phyloP scores from a whole-genome alignment of 23 red algal genomes.

The Gracilariopsis chorda region DNA sequence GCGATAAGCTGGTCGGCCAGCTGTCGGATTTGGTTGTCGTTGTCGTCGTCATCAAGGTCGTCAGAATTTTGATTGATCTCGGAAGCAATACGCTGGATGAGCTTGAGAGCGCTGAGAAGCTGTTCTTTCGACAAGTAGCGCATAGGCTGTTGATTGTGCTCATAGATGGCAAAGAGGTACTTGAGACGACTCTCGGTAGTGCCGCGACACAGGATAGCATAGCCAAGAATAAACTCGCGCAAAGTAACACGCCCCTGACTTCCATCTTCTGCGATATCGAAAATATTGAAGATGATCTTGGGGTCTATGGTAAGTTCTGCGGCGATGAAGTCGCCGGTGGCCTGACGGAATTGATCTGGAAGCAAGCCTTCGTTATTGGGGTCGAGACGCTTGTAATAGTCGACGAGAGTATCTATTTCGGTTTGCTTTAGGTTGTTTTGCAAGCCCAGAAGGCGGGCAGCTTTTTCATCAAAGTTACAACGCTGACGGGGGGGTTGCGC shows the following conservation, averaged over 20 bases:
- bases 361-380: conserved; percentile 50
- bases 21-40: not conserved
- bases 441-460: conserved; percentile 28
- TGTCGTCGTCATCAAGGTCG: conserved; percentile 33
- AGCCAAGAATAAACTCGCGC: conserved; percentile 80
- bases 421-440: conserved; percentile 45
- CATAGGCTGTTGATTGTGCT: not conserved
- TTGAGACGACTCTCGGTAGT: conserved; percentile 58
- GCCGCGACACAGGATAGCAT: conserved; percentile 75
- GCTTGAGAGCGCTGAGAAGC: conserved; percentile 37
- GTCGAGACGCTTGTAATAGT: conserved; percentile 46
- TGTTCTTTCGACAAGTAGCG: conserved; percentile 40
- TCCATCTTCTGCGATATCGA: conserved; percentile 47
- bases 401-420: conserved; percentile 42
- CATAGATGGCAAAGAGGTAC: conserved; percentile 80
- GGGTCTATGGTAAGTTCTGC: conserved; percentile 51
- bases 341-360: conserved; percentile 54
- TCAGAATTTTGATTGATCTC: conserved; percentile 27
- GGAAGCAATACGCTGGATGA: conserved; percentile 56
- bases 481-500: not conserved
- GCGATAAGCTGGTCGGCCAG: conserved; percentile 54
- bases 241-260: conserved; percentile 50
- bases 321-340: conserved; percentile 47
- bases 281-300: conserved; percentile 62
- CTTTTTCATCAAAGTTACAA: conserved; percentile 1